Base-by-base conservation (phyloP, 768 basidiomycete species). In the Lepiota venenata region DNA sequence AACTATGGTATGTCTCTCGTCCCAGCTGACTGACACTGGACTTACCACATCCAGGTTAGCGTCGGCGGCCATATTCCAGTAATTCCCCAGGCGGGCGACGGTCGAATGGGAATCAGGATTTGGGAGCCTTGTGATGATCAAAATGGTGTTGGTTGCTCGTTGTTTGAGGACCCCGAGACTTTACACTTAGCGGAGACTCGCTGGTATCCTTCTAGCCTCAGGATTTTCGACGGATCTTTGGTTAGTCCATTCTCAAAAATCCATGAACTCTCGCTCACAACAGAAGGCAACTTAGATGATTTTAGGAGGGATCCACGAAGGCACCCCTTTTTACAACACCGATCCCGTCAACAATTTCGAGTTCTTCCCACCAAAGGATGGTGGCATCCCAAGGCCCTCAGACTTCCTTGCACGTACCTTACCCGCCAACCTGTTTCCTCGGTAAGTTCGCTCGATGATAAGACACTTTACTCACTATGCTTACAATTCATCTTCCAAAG, bases 311-410 rank as follows among this genome's bases (percentile, higher is more conserved):
- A 63, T 67, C 11, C 66, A 67, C 32, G 62, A 67, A 21, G 55
- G 46, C 18, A 65, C 56, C 8, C 83, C 83, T 2, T 87, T 84
- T 75, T 84, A 85, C 64, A 85, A 87, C 61, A 82, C 78, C 22
- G 75, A 71, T 49, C 82, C 83, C 2, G 77, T 80, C 47, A 84
- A 67, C 49, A n/a, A n/a, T n/a, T n/a, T n/a, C n/a, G n/a, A n/a
- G n/a, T n/a, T n/a, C n/a, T n/a, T n/a, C n/a, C n/a, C 74, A 4
- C 63, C 69, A 4, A 75, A 75, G 48, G 72, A 74, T 50, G 66
- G 68, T 20, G 71, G 71, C 54, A 52, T 66, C 14, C 67, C 65
- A 25, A 63, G 61, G 15, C 67, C 61, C 10, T 63, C 62, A 3
- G 60, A 59, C 9, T 64, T 67, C 58, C 64, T 71, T 18, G 58